Conservation (phyloP, 495 filamentous ascomycete species). For the Hypoxylon crocopeplum region DNA sequence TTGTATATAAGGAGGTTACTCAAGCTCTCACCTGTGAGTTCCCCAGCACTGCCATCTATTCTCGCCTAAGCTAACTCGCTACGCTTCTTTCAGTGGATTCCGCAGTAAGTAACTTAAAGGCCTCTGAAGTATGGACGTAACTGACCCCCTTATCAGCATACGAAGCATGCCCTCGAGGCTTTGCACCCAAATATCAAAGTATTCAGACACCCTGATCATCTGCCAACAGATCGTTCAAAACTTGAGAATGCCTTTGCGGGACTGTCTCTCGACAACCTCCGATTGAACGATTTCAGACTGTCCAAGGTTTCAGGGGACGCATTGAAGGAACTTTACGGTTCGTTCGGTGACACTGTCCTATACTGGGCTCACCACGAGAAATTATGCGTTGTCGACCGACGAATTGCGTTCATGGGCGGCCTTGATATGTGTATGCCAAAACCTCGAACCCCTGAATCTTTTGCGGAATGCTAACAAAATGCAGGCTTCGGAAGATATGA, state of each 20-base stretch:
- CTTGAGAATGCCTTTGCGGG: slow-evolving; percentile 48
- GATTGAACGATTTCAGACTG: slow-evolving; percentile 53
- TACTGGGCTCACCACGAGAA: slow-evolving; percentile 99
- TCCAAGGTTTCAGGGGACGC: slow-evolving; percentile 69
- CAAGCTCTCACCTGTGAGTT: slow-evolving; percentile 78
- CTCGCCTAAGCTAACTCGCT: slow-evolving; percentile 6
- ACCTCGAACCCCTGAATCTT: neutral
- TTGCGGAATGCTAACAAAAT: slow-evolving; percentile 13
- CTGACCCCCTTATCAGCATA: slow-evolving; percentile 61
- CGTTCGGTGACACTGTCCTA: slow-evolving; percentile 77
- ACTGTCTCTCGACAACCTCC: slow-evolving; percentile 58
- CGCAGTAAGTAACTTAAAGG: slow-evolving; percentile 27
- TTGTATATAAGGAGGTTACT: slow-evolving; percentile 95
- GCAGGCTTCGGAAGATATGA: slow-evolving; percentile 68
- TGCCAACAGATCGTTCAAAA: slow-evolving; percentile 60
- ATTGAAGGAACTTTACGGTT: slow-evolving; percentile 79
- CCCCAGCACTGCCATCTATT: neutral
- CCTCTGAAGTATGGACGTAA: neutral
- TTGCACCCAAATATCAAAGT: slow-evolving; percentile 89
- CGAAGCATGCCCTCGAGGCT: slow-evolving; percentile 79
- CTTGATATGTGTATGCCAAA: slow-evolving; percentile 64
- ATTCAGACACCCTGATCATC: slow-evolving; percentile 91
- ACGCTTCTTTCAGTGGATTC: slow-evolving; percentile 69
- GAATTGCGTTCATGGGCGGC: slow-evolving; percentile 89
- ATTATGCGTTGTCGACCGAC: slow-evolving; percentile 81